Percentiles rank a stretch among this genome's conserved stretches.
Evolutionary conservation across 805 yeast species (phyloP).

Genomic region (Lipomyces chichibuensis): DNA sequence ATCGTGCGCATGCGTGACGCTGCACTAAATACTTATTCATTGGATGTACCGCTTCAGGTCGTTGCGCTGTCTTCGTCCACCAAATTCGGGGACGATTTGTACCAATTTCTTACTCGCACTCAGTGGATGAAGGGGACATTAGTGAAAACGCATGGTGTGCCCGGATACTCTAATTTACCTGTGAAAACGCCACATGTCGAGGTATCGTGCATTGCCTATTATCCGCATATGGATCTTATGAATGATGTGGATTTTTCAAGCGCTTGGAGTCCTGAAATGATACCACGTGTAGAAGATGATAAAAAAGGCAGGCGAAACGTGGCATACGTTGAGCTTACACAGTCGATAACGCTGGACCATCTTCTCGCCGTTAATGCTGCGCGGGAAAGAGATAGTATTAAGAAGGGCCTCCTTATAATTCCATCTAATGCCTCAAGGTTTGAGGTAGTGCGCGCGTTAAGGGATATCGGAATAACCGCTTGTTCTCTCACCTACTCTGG

Average conservation of each 20-base stretch:
- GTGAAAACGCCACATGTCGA: neutral
- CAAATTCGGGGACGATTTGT: conserved; percentile 8
- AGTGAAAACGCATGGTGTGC: conserved; percentile 10
- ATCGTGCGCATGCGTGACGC: conserved; percentile 4
- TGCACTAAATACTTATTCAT: conserved; percentile 18
- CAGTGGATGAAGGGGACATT: conserved; percentile 1
- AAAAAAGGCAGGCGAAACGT: neutral
- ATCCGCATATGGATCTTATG: neutral
- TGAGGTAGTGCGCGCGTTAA: conserved; percentile 9
- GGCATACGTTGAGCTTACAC: conserved; percentile 4
- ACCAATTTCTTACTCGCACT: neutral
- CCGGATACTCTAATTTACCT: neutral
- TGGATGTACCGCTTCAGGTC: conserved; percentile 12
- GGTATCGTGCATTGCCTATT: neutral
- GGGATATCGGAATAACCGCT: conserved; percentile 11
- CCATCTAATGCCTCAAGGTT: conserved; percentile 22
- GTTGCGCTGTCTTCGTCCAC: conserved; percentile 17
- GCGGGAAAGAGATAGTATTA: conserved; percentile 1
- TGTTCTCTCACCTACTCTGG: conserved; percentile 10
- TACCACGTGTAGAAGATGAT: neutral
- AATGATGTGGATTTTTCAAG: neutral
- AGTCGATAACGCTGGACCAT: conserved; percentile 7
- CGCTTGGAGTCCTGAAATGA: neutral
- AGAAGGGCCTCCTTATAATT: conserved; percentile 22
- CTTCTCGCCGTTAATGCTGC: conserved; percentile 5